A percentile compares a stretch with the other conserved stretches of the same genome.
Conservation (phyloP, 495 filamentous ascomycete species). For the Neurospora tetraspora region DNA sequence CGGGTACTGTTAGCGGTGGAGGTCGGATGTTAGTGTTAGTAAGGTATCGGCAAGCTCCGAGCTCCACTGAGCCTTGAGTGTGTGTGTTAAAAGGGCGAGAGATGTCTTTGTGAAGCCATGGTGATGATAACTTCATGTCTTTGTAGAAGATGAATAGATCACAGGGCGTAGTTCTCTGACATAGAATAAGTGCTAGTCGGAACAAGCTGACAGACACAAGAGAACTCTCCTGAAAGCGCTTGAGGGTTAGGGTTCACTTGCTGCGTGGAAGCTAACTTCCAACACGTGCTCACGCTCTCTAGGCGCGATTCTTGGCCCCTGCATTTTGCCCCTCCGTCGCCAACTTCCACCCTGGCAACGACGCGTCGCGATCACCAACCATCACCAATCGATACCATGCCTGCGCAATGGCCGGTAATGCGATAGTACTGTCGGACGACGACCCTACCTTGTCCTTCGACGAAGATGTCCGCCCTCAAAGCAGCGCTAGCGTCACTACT, state of each 20-base stretch:
- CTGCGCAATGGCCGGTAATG: constrained; percentile 6
- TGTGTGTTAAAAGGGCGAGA: neutral
- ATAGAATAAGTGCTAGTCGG: neutral
- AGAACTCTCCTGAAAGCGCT: neutral
- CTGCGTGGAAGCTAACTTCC: neutral
- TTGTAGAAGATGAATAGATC: neutral
- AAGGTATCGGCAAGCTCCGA: neutral
- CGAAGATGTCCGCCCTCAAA: neutral
- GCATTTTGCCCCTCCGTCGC: neutral
- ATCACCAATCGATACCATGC: neutral
- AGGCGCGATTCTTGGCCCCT: neutral
- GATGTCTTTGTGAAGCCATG: neutral
- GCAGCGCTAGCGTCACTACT: neutral
- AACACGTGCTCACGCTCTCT: constrained; percentile 7
- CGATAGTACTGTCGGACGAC: constrained; percentile 16
- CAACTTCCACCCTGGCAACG: neutral
- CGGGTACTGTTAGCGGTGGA: neutral
- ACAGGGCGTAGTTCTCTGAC: neutral
- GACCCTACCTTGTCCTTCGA: constrained; percentile 10
- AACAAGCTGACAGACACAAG: neutral
- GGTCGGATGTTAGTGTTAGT: neutral
- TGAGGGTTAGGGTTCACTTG: neutral
- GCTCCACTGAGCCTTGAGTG: neutral
- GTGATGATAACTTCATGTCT: neutral
- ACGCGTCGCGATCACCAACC: neutral